These are phyloP conservation scores for Dalbergia cultrata DNA, from an alignment of 306 rosid species.

Conservation along the genomic window DNA sequence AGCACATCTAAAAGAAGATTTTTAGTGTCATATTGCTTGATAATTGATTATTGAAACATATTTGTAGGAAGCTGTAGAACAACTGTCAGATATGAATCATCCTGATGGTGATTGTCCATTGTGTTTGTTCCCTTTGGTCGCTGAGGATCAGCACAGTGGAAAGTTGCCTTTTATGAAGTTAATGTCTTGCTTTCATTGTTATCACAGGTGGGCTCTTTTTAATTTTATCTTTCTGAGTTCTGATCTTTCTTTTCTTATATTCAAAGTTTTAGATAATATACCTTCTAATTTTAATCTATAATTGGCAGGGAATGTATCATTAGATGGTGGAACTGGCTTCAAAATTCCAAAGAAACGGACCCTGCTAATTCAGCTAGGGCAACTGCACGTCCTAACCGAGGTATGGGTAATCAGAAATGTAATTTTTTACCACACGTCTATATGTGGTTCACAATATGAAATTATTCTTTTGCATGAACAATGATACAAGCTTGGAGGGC, in stretches of 20 bases:
- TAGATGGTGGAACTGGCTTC: slow-evolving; percentile 88
- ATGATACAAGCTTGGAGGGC: slow-evolving; percentile 32
- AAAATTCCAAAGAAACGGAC: slow-evolving; percentile 52
- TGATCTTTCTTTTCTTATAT: slow-evolving; percentile 3
- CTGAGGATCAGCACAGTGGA: slow-evolving; percentile 58
- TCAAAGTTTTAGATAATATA: neutral
- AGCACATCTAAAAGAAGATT: slow-evolving; percentile 15
- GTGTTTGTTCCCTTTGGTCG: slow-evolving; percentile 76
- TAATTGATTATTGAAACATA: slow-evolving; percentile 38
- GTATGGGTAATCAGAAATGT: slow-evolving; percentile 48
- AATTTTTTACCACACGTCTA: slow-evolving; percentile 13
- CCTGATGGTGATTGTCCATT: slow-evolving; percentile 93
- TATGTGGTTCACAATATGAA: slow-evolving; percentile 29
- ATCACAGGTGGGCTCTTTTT: slow-evolving; percentile 64
- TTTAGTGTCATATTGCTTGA: slow-evolving; percentile 17
- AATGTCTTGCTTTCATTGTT: slow-evolving; percentile 95
- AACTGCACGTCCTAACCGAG: slow-evolving; percentile 34
- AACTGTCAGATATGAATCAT: slow-evolving; percentile 84
- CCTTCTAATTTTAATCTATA: slow-evolving; percentile 14
- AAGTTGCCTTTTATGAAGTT: slow-evolving; percentile 80
- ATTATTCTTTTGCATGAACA: neutral
- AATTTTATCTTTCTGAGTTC: neutral
- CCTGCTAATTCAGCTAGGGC: slow-evolving; percentile 49
- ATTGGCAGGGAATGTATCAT: slow-evolving; percentile 81
- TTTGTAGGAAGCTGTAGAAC: slow-evolving; percentile 85